A percentile compares a stretch with the other conserved stretches of the same genome.
Conservation (phyloP, 257 asterid species). For the Mentha longifolia region DNA sequence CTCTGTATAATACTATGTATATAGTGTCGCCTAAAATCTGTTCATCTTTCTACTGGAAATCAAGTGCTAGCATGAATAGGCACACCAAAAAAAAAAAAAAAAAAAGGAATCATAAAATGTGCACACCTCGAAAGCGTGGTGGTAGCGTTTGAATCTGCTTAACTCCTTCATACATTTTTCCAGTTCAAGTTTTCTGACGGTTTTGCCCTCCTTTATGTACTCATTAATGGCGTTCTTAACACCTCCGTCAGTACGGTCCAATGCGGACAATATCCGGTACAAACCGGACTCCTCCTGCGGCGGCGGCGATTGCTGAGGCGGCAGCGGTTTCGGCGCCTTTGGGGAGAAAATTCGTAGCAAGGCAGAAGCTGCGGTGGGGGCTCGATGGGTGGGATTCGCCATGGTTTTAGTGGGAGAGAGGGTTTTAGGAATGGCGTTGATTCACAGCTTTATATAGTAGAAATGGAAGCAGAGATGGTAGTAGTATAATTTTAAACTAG, state of each 20-base stretch:
- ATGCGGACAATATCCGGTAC: constrained; percentile 61
- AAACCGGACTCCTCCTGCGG: constrained; percentile 33
- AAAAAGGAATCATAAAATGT: constrained; percentile 9
- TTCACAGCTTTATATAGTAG: neutral
- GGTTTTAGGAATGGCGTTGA: constrained; percentile 38
- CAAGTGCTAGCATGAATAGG: neutral
- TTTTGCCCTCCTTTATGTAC: constrained; percentile 55
- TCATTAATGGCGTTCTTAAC: constrained; percentile 57
- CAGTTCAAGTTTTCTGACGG: constrained; percentile 47
- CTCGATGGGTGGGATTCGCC: constrained; percentile 36
- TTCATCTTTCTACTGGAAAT: neutral
- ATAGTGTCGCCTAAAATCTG: neutral
- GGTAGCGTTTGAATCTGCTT: constrained; percentile 52
- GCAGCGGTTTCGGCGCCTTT: constrained; percentile 5
- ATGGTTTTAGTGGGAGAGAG: constrained; percentile 12
- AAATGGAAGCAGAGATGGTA: neutral
- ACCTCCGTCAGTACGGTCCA: constrained; percentile 49
- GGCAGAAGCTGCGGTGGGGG: constrained; percentile 31
- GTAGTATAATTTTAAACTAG: no score
- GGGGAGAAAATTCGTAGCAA: constrained; percentile 43
- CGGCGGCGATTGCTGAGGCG: neutral
- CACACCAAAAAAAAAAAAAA: neutral
- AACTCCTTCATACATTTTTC: constrained; percentile 54
- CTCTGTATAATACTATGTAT: neutral
- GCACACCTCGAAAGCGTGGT: constrained; percentile 76